These are phyloP conservation scores for Pascua sp. DNA, from an alignment of 1,284 basidiomycete species.

Conservation along the genomic window DNA sequence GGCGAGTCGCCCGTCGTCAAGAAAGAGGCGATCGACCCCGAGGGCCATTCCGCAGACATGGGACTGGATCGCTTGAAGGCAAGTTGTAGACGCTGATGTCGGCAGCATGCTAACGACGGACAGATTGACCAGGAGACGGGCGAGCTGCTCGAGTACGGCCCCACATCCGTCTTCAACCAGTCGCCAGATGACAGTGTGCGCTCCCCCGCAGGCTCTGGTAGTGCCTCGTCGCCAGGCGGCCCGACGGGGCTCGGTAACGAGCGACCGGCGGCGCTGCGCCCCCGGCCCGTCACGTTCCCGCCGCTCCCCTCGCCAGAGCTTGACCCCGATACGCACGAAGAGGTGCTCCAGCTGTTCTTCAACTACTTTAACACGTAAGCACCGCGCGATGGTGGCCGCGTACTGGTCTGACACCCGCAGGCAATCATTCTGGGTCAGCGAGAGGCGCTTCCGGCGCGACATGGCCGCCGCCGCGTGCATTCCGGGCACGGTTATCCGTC, in stretches of 20 bases:
- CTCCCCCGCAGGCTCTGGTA: not conserved
- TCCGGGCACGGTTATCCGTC: slow-evolving; percentile 13
- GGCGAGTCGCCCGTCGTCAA: slow-evolving; percentile 2
- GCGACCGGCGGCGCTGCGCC: slow-evolving; percentile 7
- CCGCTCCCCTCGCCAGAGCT: slow-evolving; percentile 16
- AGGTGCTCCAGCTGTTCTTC: slow-evolving; percentile 25
- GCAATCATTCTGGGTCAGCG: slow-evolving; percentile 27
- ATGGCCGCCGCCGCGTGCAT: slow-evolving; percentile 4
- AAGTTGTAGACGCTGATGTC: not conserved
- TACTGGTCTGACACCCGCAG: slow-evolving; percentile 3
- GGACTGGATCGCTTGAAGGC: slow-evolving; percentile 16
- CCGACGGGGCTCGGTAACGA: not conserved
- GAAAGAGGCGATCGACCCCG: slow-evolving; percentile 1
- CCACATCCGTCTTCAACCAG: slow-evolving; percentile 18
- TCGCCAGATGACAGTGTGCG: not conserved
- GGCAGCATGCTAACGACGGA: not conserved
- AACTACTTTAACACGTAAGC: slow-evolving; percentile 24
- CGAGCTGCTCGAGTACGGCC: slow-evolving; percentile 19
- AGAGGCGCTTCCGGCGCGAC: slow-evolving; percentile 21
- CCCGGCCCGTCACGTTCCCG: not conserved
- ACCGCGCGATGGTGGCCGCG: not conserved
- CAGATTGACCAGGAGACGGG: slow-evolving; percentile 21
- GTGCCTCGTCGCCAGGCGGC: not conserved
- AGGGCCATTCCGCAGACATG: not conserved
- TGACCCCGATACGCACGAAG: slow-evolving; percentile 16